Evolutionary conservation across 257 asterid species (phyloP), one percentile per base, ranked within the genome.

Genomic region (Nicotiana tomentosiformis): DNA sequence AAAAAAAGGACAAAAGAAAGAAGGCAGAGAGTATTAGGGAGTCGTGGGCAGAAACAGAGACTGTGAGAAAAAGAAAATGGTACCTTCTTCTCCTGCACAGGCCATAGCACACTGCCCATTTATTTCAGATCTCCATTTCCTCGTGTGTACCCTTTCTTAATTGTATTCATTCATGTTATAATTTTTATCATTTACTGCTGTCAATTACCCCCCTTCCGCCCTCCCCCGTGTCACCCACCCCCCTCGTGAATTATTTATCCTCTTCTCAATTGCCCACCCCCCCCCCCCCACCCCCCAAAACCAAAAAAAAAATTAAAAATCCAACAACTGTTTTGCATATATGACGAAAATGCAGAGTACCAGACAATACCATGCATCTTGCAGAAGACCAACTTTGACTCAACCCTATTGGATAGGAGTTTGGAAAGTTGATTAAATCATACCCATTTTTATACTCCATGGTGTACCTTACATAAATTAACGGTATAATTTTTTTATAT

Each of bases 241-340:
- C 84, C 87, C 93, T 89, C 94, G 94, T 92, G 93, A 92, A 84
- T 86, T 87, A 84, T 87, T 69, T 62, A 77, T 83, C 87, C 85
- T 64, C 66, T 83, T 77, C 20, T 14, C 57, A 51, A 51, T 11
- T 2, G 5, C 4, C n/a, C n/a, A n/a, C n/a, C 5, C 58, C 37
- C 7, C 11, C 9, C 1, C 2, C 10, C 53, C 29, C 18, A 0
- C 18, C 2, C 10, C 62, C 62, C 26, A 7, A 20, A 20, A 20
- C 23, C 23, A 20, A 20, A 20, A 20, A 20, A 20, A 20, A 0
- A 20, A 20, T 20, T 20, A 23, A 23, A 23, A 23, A 23, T 23
- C 43, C 43, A 37, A 39, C 49, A 39, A 43, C 51, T 43, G 51
- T 43, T 43, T 10, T 23, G 5, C 35, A 23, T 65, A 23, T 65